Conservation (phyloP, 352 stramenopile genomes). For the Pythium oligandrum region DNA sequence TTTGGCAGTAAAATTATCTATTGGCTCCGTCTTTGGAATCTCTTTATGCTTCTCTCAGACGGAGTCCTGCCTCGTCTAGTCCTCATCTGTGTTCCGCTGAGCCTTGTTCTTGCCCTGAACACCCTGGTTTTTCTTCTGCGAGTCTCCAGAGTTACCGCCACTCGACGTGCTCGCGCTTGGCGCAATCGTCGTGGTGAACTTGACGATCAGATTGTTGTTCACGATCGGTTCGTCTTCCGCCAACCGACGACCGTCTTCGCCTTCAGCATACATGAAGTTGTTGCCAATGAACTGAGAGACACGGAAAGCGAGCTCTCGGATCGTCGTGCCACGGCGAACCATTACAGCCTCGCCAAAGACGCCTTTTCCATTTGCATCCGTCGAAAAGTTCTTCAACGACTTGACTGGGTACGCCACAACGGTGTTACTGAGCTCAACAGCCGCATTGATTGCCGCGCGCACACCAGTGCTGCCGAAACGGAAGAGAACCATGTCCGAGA, state of each 20-base stretch:
- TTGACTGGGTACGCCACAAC: slow-evolving; percentile 85
- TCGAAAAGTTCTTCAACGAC: slow-evolving; percentile 83
- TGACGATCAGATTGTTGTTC: slow-evolving; percentile 61
- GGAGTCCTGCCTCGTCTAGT: no score
- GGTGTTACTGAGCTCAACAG: slow-evolving; percentile 75
- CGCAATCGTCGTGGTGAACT: slow-evolving; percentile 66
- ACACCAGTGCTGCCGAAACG: slow-evolving; percentile 85
- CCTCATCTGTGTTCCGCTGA: no score
- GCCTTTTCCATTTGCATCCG: slow-evolving; percentile 54
- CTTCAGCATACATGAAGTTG: slow-evolving; percentile 80
- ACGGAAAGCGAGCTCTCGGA: slow-evolving; percentile 69
- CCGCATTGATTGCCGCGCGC: slow-evolving; percentile 80
- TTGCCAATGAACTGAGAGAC: slow-evolving; percentile 64
- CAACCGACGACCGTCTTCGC: slow-evolving; percentile 68
- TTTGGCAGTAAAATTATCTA: no score
- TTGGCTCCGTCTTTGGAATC: no score
- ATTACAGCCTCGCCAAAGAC: slow-evolving; percentile 78
- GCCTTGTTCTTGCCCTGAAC: no score
- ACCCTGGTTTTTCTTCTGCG: no score
- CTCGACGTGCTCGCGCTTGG: slow-evolving; percentile 12
- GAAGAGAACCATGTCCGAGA: slow-evolving; percentile 89
- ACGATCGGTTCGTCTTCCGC: slow-evolving; percentile 70
- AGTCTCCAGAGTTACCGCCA: slow-evolving; percentile 1
- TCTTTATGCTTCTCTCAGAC: no score
- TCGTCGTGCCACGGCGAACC: slow-evolving; percentile 63